These are phyloP conservation scores for Nitzschia sp. DNA, from an alignment of 108 stramenopile species.

Conservation along the genomic window DNA sequence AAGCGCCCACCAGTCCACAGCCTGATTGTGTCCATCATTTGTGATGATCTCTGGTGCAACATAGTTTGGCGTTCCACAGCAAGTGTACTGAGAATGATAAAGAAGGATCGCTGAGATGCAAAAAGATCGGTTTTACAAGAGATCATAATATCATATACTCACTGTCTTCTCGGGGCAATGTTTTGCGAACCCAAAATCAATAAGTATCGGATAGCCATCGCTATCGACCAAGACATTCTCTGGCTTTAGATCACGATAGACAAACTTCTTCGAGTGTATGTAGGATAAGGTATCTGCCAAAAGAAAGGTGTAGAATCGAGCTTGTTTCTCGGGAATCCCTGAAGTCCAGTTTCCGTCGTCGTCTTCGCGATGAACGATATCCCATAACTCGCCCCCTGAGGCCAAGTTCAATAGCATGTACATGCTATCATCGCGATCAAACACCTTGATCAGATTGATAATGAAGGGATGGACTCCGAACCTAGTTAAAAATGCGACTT, in stretches of 20 bases:
- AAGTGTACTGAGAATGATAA: constrained; percentile 85
- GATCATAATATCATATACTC: constrained; percentile 29
- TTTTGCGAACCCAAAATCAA: constrained; percentile 86
- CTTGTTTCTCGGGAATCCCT: constrained; percentile 44
- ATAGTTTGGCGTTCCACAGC: constrained; percentile 95
- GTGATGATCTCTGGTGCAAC: constrained; percentile 90
- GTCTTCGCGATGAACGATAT: constrained; percentile 60
- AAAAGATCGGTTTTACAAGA: constrained; percentile 13
- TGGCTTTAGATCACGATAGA: constrained; percentile 93
- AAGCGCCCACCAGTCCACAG: constrained; percentile 91
- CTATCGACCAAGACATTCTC: constrained; percentile 69
- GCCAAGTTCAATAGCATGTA: constrained; percentile 81
- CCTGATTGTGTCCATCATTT: constrained; percentile 87
- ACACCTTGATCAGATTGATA: constrained; percentile 58
- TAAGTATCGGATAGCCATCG: constrained; percentile 78
- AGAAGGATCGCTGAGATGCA: constrained; percentile 33
- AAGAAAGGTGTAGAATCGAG: constrained; percentile 67
- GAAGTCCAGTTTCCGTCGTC: constrained; percentile 48
- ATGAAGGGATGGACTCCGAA: constrained; percentile 71
- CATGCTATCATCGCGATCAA: constrained; percentile 57
- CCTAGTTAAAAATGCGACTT: constrained; percentile 33
- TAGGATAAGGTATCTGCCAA: constrained; percentile 86
- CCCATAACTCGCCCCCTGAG: constrained; percentile 85
- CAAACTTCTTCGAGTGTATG: constrained; percentile 79
- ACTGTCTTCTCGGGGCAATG: constrained; percentile 59